Evolutionary conservation across 768 basidiomycete genomes (phyloP).

Genomic region (Termitomyces sp.): DNA sequence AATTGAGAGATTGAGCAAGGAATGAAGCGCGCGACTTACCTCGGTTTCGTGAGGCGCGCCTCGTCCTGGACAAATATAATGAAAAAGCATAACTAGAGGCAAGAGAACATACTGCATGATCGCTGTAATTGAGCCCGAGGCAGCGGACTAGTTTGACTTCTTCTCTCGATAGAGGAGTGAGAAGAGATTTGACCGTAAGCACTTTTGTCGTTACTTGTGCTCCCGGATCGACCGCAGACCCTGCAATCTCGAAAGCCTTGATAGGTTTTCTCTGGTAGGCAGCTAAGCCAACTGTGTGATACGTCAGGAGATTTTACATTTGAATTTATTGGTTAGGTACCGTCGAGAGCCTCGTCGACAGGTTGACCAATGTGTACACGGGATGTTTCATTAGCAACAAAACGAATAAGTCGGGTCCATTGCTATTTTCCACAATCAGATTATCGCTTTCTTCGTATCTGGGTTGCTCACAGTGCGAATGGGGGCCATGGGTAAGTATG

Average conservation of each 20-base stretch:
- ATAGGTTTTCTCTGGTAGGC: slow-evolving; percentile 47
- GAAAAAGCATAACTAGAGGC: not conserved
- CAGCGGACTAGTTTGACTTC: slow-evolving; percentile 70
- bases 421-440: slow-evolving; percentile 29
- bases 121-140: slow-evolving; percentile 79
- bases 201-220: slow-evolving; percentile 59
- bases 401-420: slow-evolving; percentile 82
- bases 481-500: slow-evolving; percentile 41
- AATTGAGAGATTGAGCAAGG: too few species aligned
- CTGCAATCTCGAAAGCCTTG: slow-evolving; percentile 67
- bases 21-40: slow-evolving; percentile 32
- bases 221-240: slow-evolving; percentile 60
- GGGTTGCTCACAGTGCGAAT: slow-evolving; percentile 45
- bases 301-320: not conserved
- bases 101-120: slow-evolving; percentile 57
- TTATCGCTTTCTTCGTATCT: not conserved
- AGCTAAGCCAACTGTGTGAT: slow-evolving; percentile 50
- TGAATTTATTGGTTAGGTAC: slow-evolving; percentile 23
- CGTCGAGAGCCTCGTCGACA: slow-evolving; percentile 58
- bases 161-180: slow-evolving; percentile 62
- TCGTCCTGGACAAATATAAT: slow-evolving; percentile 33
- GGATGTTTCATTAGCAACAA: slow-evolving; percentile 70
- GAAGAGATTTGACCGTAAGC: slow-evolving; percentile 66
- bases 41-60: slow-evolving; percentile 55
- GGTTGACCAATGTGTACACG: slow-evolving; percentile 77